phyloP scores from a whole-genome alignment of 2,329 filamentous ascomycete species.

The Fusarium sp. region DNA sequence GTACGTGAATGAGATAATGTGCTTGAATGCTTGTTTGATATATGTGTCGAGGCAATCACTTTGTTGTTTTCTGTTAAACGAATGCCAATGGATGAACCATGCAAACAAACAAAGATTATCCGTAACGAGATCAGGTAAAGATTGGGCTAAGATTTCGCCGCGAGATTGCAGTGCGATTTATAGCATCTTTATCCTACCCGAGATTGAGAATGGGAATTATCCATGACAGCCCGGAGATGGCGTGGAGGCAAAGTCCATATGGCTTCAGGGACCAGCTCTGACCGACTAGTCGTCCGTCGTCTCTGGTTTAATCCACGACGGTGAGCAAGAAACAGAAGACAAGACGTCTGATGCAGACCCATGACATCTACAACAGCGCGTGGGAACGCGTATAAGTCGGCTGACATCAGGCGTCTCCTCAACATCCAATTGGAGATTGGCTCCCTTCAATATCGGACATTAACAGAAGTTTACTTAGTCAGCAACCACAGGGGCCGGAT shows the following conservation, averaged over 20 bases:
- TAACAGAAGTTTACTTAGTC: conserved; percentile 1
- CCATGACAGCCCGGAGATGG: conserved; percentile 16
- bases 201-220: conserved; percentile 31
- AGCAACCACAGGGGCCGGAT: conserved; percentile 12
- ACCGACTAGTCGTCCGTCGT: conserved; percentile 21
- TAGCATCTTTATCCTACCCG: conserved; percentile 26
- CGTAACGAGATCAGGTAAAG: conserved; percentile 32
- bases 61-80: background rate
- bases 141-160: conserved; percentile 20
- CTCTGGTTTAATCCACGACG: conserved; percentile 14
- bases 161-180: conserved; percentile 36
- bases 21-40: background rate
- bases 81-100: background rate
- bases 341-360: conserved; percentile 31
- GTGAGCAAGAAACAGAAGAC: conserved; percentile 19
- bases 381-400: conserved; percentile 35
- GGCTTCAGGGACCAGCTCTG: conserved; percentile 7
- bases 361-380: conserved; percentile 26
- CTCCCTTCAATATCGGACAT: background rate
- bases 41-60: background rate
- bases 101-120: conserved; percentile 6
- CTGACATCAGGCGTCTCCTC: conserved; percentile 45
- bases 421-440: conserved; percentile 24
- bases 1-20: background rate
- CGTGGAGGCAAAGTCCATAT: conserved; percentile 18